Base-by-base conservation (phyloP, 139 green algal genomes). In the Pleodorina starrii region DNA sequence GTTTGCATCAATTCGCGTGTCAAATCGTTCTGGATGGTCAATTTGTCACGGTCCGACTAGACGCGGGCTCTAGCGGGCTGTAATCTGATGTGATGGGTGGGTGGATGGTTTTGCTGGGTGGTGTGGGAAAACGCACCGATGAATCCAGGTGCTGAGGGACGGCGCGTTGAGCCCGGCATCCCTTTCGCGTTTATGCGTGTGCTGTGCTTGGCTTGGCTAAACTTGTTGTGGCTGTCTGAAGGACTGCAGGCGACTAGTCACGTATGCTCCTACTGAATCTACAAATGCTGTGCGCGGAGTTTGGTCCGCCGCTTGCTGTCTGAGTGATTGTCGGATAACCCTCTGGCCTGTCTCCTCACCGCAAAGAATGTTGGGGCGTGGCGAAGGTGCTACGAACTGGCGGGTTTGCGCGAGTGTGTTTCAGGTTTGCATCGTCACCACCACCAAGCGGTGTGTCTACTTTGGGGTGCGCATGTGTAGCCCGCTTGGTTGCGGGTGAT, bases 221-320 rank as follows among this genome's bases (percentile, higher is more conserved):
- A n/a, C n/a, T n/a, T n/a, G n/a, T n/a, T 48, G 12, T 76, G 68
- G 35, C 35, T 76, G 46, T 2, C 46, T 43, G 68, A 76, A 73
- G 46, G 68, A 48, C 32, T 46, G 68, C 36, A 76, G 68, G 68
- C 68, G 68, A 48, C 32, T 10, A 76, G 35, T n/a, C n/a, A n/a
- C n/a, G n/a, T n/a, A 68, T 29, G 17, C 23, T 11, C 57, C 29
- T 48, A 29, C 14, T 46, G 68, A 10, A 16, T 14, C 40, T 16
- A 19, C 40, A 35, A 59, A 80, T 51, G 63, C 43, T 80, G 72
- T 36, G 72, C 57, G 72, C 72, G 72, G 72, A 51, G 40, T 78
- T 80, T 80, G 42, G 72, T 35, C 72, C 72, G 72, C 72, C 72
- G 32, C 21, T 16, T 80, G 72, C 21, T 80, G 40, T 36, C 9